phyloP scores from a whole-genome alignment of 345 rosid species.

The Cardamine occulta region DNA sequence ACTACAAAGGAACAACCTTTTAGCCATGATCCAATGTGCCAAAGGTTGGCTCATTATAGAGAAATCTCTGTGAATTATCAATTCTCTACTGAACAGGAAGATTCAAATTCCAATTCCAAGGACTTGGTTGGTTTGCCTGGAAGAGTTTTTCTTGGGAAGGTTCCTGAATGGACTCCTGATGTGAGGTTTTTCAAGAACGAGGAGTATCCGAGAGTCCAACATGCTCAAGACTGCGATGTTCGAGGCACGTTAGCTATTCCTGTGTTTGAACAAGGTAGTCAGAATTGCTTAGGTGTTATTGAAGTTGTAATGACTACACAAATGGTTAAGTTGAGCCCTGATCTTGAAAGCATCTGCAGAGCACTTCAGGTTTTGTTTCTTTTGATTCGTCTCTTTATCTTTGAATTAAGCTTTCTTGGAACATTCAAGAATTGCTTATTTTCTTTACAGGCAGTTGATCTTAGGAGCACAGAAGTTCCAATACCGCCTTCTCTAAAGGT shows the following conservation, averaged over 20 bases:
- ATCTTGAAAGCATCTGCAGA: conserved; percentile 81
- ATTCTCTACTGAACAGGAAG: conserved; percentile 65
- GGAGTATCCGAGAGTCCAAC: conserved; percentile 71
- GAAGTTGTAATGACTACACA: conserved; percentile 85
- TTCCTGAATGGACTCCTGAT: conserved; percentile 98
- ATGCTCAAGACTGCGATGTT: conserved; percentile 79
- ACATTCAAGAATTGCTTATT: neutral
- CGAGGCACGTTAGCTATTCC: conserved; percentile 92
- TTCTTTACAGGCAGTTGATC: conserved; percentile 80
- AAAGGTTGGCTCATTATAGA: conserved; percentile 72
- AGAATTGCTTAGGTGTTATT: conserved; percentile 87
- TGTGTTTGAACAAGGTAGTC: conserved; percentile 84
- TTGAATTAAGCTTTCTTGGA: neutral
- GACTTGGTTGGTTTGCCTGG: conserved; percentile 78
- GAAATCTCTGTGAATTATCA: conserved; percentile 75
- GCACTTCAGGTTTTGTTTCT: conserved; percentile 73
- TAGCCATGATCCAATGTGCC: conserved; percentile 61
- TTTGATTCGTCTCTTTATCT: conserved; percentile 4
- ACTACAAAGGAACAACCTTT: conserved; percentile 78
- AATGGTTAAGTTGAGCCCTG: conserved; percentile 63
- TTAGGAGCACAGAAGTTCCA: conserved; percentile 65
- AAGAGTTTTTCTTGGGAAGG: conserved; percentile 77
- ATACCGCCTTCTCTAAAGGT: conserved; percentile 58
- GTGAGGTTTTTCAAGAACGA: conserved; percentile 85
- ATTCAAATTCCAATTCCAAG: conserved; percentile 43